Evolutionary conservation across 2,329 filamentous ascomycete genomes (phyloP).

Genomic region (Gremmenia infestans): DNA sequence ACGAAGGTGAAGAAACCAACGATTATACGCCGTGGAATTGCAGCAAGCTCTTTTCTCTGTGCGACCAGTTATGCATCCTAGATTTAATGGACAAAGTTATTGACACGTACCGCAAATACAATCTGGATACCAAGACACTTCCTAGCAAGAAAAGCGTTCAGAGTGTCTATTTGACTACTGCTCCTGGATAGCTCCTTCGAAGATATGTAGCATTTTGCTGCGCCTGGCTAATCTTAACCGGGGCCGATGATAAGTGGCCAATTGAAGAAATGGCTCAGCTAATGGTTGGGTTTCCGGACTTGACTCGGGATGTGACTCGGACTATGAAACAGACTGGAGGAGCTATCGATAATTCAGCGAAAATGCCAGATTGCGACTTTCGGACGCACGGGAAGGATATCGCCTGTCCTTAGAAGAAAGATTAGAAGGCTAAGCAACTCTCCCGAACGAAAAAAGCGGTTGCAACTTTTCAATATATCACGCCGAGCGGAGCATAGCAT

Average conservation of each 20-base stretch:
- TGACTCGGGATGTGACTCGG: not conserved
- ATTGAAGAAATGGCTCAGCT: not conserved
- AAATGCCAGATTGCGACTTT: not conserved
- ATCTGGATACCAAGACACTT: not conserved
- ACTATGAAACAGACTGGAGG: not conserved
- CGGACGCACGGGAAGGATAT: not conserved
- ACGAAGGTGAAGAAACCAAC: not conserved
- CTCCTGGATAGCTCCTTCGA: not conserved
- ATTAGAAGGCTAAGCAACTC: too few relatives aligned
- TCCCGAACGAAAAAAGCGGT: too few relatives aligned
- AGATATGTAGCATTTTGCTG: not conserved
- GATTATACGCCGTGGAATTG: not conserved
- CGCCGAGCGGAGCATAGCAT: too few relatives aligned
- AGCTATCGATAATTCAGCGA: not conserved
- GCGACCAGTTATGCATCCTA: slow-evolving; percentile 5
- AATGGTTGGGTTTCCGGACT: not conserved
- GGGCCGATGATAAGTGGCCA: not conserved
- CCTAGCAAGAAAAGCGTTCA: not conserved
- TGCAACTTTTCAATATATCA: too few relatives aligned
- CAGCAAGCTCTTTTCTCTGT: not conserved
- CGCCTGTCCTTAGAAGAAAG: not conserved
- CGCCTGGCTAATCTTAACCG: not conserved
- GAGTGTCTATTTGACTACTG: not conserved
- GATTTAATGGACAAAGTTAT: slow-evolving; percentile 7
- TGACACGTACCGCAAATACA: not conserved